phyloP scores from a whole-genome alignment of 306 rosid genomes.

The Sechiopsis laciniata region DNA sequence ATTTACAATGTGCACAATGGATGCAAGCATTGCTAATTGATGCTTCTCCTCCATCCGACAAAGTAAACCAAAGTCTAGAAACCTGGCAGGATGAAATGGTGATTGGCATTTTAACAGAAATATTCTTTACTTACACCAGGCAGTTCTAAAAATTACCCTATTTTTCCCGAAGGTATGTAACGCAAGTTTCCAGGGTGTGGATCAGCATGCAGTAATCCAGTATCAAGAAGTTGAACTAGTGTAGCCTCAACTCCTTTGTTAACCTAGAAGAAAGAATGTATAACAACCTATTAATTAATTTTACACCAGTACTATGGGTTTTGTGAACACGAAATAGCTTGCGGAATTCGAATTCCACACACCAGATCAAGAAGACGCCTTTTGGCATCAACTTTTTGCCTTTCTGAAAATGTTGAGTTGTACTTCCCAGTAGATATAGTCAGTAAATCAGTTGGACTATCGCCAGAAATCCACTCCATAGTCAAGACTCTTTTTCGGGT shows the following conservation, averaged over 20 bases:
- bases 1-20: conserved; percentile 88
- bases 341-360: conserved; percentile 11
- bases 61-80: conserved; percentile 94
- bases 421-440: conserved; percentile 48
- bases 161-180: conserved; percentile 74
- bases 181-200: conserved; percentile 98
- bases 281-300: conserved; percentile 26
- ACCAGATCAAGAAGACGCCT: conserved; percentile 92
- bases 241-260: conserved; percentile 88
- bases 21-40: conserved; percentile 91
- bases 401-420: conserved; percentile 48
- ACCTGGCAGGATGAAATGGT: conserved; percentile 41
- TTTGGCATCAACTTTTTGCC: conserved; percentile 64
- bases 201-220: conserved; percentile 95
- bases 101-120: not conserved
- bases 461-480: conserved; percentile 97
- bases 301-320: not conserved
- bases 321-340: not conserved
- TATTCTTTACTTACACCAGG: not conserved
- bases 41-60: conserved; percentile 95
- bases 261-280: conserved; percentile 47
- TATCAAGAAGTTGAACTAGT: conserved; percentile 88
- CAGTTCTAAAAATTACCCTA: conserved; percentile 48
- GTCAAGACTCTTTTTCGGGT: conserved; percentile 81
- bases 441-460: conserved; percentile 72